These are phyloP conservation scores for Termitomyces sp. DNA, from an alignment of 768 basidiomycete species.

Conservation along the genomic window DNA sequence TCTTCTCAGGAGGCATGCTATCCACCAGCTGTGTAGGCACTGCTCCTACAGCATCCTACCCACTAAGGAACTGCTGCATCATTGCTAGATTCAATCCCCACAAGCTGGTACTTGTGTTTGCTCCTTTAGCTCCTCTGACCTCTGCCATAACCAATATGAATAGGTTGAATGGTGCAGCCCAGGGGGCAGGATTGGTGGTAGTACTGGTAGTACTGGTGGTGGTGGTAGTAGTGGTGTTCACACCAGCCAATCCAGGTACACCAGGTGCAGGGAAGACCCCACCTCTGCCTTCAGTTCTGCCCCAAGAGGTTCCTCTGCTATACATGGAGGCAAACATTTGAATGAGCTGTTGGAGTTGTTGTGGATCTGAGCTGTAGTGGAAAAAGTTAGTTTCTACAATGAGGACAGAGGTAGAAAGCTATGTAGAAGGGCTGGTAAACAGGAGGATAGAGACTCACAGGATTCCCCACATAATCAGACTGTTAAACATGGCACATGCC, in stretches of 20 bases:
- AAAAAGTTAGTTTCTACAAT: not conserved
- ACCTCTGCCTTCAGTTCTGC: constrained; percentile 17
- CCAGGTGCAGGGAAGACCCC: constrained; percentile 60
- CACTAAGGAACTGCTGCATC: constrained; percentile 40
- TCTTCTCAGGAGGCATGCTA: no score
- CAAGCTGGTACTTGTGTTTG: constrained; percentile 23
- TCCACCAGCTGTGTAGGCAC: no score
- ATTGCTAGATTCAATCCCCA: constrained; percentile 34
- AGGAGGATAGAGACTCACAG: not conserved
- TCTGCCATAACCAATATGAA: constrained; percentile 6
- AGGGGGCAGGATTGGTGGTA: constrained; percentile 16
- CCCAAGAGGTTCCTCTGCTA: constrained; percentile 13
- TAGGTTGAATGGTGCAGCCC: constrained; percentile 15
- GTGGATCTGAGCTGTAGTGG: constrained; percentile 62
- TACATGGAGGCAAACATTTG: constrained; percentile 61
- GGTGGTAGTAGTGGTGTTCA: constrained; percentile 8
- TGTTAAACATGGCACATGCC: constrained; percentile 70
- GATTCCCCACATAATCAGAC: constrained; percentile 5
- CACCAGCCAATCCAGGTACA: constrained; percentile 30
- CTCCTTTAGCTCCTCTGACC: constrained; percentile 12
- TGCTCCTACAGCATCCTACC: constrained; percentile 23
- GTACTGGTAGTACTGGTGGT: constrained; percentile 14
- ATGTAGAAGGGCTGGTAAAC: not conserved
- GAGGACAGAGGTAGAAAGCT: not conserved
- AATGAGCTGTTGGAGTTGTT: constrained; percentile 67